These are phyloP conservation scores for Eragrostis nindensis DNA, from an alignment of 176 grass and related monocot genomes.

Conservation along the genomic window DNA sequence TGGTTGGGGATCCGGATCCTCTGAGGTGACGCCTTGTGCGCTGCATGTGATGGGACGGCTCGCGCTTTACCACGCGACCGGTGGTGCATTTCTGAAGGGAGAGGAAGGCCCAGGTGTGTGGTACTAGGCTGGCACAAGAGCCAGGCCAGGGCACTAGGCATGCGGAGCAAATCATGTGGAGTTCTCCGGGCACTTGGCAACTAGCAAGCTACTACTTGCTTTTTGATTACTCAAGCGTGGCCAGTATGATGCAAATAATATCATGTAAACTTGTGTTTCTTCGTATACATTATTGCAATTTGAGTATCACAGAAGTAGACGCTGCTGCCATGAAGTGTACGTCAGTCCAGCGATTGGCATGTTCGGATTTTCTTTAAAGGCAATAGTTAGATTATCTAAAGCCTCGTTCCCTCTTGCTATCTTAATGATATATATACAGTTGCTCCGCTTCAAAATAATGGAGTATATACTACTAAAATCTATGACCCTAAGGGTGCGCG, in stretches of 20 bases:
- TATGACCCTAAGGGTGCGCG: too few species aligned
- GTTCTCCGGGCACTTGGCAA: constrained; percentile 38
- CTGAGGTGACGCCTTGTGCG: constrained; percentile 32
- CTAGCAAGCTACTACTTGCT: constrained; percentile 42
- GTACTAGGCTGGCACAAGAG: constrained; percentile 28
- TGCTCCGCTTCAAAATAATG: too few species aligned
- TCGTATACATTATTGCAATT: constrained; percentile 4
- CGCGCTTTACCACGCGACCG: not conserved
- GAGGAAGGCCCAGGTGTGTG: constrained; percentile 3
- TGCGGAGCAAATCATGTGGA: constrained; percentile 40
- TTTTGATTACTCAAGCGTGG: constrained; percentile 1
- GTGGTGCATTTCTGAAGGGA: not conserved
- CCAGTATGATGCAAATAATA: constrained; percentile 9
- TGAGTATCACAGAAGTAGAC: not conserved
- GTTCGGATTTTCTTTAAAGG: not conserved
- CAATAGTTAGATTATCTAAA: not conserved
- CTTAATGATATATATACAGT: too few species aligned
- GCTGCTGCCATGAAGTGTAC: too few species aligned
- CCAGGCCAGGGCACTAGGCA: not conserved
- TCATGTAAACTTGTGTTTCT: constrained; percentile 11
- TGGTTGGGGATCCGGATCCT: constrained; percentile 15
- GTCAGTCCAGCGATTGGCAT: not conserved
- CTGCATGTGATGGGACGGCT: constrained; percentile 39
- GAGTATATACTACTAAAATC: too few species aligned
- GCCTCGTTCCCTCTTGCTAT: too few species aligned